These are phyloP conservation scores for Sanghuangporus sanghuang DNA, from an alignment of 1,284 basidiomycete genomes.

Conservation along the genomic window DNA sequence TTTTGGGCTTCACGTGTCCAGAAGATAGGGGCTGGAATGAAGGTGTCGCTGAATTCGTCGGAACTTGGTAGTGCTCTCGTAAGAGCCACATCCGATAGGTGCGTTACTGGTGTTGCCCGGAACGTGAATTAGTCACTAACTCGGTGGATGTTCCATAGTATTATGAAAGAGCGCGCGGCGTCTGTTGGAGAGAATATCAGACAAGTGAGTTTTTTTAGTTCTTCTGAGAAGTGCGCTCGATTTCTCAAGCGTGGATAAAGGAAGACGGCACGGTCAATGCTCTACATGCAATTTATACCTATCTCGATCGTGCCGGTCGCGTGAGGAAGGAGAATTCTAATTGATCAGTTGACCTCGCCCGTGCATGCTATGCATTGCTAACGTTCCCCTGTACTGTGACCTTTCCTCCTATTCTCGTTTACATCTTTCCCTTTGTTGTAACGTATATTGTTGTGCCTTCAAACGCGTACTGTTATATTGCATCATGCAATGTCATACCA, in stretches of 20 bases:
- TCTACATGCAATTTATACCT: constrained; percentile 44
- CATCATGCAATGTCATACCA: too few relatives aligned
- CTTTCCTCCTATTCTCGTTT: too few relatives aligned
- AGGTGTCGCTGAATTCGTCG: constrained; percentile 41
- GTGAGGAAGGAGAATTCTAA: constrained; percentile 7
- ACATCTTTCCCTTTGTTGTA: too few relatives aligned
- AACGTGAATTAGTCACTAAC: neutral
- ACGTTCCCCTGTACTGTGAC: too few relatives aligned
- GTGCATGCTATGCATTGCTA: too few relatives aligned
- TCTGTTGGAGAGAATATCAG: constrained; percentile 59
- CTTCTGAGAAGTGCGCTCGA: neutral
- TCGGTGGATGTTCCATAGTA: constrained; percentile 24
- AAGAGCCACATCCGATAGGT: constrained; percentile 49
- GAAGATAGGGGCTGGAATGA: constrained; percentile 50
- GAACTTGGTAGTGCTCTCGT: constrained; percentile 50
- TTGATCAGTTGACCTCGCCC: neutral
- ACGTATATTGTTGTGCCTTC: too few relatives aligned
- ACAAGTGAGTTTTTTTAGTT: constrained; percentile 30
- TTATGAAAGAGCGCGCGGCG: constrained; percentile 63
- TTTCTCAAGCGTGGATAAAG: constrained; percentile 24
- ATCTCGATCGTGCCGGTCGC: constrained; percentile 38
- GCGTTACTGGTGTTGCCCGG: constrained; percentile 19
- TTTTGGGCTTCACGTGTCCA: constrained; percentile 71
- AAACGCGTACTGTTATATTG: too few relatives aligned
- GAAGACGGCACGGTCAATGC: constrained; percentile 48